Evolutionary conservation across 2,329 filamentous ascomycete species (phyloP).

Genomic region (Scedosporium apiospermum): DNA sequence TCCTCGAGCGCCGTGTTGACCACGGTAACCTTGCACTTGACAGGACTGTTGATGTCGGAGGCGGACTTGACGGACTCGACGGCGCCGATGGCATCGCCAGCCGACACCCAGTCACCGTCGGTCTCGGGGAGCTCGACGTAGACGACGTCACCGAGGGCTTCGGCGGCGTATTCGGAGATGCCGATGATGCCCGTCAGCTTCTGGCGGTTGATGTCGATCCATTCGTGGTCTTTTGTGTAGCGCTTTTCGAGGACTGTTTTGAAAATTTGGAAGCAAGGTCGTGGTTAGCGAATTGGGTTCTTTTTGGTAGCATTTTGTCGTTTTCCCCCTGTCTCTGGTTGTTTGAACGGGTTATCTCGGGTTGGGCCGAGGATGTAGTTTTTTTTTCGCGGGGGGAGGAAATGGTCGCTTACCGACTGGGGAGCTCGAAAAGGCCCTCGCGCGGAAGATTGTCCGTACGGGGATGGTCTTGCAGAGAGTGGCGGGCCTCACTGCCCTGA

Average conservation of each 20-base stretch:
- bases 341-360: neutral
- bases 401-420: neutral
- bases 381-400: neutral
- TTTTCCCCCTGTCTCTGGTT: neutral
- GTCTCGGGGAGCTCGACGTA: constrained; percentile 85
- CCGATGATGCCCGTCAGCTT: constrained; percentile 73
- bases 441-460: neutral
- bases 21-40: constrained; percentile 65
- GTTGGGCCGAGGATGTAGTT: neutral
- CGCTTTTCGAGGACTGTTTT: constrained; percentile 56
- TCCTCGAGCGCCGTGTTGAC: constrained; percentile 71
- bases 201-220: constrained; percentile 81
- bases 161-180: constrained; percentile 84
- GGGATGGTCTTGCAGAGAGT: constrained; percentile 11
- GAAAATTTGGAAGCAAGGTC: neutral
- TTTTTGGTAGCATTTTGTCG: neutral
- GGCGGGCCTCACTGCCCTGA: constrained; percentile 39
- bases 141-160: constrained; percentile 90
- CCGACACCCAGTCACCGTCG: constrained; percentile 51
- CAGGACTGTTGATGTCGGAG: constrained; percentile 90
- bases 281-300: neutral
- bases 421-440: constrained; percentile 1
- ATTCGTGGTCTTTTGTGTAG: constrained; percentile 97
- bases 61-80: constrained; percentile 98
- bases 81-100: constrained; percentile 81